Evolutionary conservation across 148 eudicot genomes (phyloP), one percentile per base, ranked within the genome.

Genomic region (Dysphania ambrosioides): DNA sequence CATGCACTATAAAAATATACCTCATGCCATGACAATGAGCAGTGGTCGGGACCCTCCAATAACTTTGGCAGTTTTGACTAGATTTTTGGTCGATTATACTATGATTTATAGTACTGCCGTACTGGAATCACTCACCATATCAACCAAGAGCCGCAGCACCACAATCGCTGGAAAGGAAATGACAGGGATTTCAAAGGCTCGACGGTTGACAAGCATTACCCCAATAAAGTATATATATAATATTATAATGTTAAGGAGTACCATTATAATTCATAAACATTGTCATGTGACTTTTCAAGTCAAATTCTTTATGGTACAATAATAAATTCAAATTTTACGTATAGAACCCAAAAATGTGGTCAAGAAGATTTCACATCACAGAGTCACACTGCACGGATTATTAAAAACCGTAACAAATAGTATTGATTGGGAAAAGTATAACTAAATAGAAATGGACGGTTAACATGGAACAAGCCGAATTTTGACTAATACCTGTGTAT

Each of bases 21-120:
- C 51, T 8, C 21, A 55, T 5, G 59, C 27, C 67, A 32, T 4
- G 49, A 31, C 72, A n/a, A n/a, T n/a, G 61, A 64, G 60, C 35
- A 60, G 79, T 62, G 72, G 86, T 47, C 23, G 77, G 79, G 79
- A 55, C 74, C 84, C 79, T 21, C 74, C 44, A n/a, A 68, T 55
- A 56, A 24, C 55, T 42, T 71, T 69, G 78, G 55, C 55, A 53
- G 47, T 21, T 68, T 80, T 81, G 81, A 77, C 79, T 65, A 38
- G 69, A 62, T 30, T 62, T 63, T 67, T 62, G 18, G 24, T 38
- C 73, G 35, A 53, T 27, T 32, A 36, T 66, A 66, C 15, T 27
- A 75, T 53, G 29, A 32, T 65, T 65, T 35, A 34, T 63, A 61
- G 38, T 47, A 32, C 47, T n/a, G n/a, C n/a, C n/a, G n/a, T n/a